phyloP scores from a whole-genome alignment of 208 protist genomes.

The Leishmania lainsoni region DNA sequence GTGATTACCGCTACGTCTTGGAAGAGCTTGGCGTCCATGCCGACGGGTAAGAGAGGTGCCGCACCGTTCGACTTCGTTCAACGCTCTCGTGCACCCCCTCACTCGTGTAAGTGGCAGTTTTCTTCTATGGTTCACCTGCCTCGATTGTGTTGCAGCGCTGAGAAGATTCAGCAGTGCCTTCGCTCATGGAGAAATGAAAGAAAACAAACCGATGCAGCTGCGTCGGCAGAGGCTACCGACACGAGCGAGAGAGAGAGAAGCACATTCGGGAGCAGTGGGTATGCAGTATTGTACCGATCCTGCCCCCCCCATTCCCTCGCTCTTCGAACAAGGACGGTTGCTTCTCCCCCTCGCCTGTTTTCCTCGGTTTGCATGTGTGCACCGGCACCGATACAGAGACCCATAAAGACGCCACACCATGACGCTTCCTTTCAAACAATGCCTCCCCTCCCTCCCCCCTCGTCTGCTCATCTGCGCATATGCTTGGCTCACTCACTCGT shows the following conservation, averaged over 20 bases:
- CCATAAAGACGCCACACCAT: background rate
- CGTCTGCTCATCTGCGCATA: background rate
- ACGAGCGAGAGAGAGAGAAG: background rate
- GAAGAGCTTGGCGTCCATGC: conserved; percentile 33
- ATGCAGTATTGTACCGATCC: too few relatives aligned
- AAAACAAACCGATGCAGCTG: background rate
- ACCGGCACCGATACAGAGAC: background rate
- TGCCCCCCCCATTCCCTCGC: background rate
- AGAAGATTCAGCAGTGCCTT: background rate
- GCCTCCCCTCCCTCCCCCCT: background rate
- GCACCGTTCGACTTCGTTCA: background rate
- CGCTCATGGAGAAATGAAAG: background rate
- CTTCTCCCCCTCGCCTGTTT: too few relatives aligned
- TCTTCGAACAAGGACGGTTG: too few relatives aligned
- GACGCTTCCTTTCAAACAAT: background rate
- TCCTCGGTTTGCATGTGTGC: background rate
- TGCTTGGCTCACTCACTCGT: background rate
- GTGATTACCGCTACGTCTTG: conserved; percentile 61
- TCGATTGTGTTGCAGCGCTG: background rate
- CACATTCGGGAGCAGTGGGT: too few relatives aligned
- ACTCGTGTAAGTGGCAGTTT: background rate
- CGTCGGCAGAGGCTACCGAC: background rate
- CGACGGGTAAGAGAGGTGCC: background rate
- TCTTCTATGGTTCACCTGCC: background rate
- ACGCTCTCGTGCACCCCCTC: background rate